Base-by-base conservation (phyloP, 75 land plant genomes). In the Azolla pinnata region DNA sequence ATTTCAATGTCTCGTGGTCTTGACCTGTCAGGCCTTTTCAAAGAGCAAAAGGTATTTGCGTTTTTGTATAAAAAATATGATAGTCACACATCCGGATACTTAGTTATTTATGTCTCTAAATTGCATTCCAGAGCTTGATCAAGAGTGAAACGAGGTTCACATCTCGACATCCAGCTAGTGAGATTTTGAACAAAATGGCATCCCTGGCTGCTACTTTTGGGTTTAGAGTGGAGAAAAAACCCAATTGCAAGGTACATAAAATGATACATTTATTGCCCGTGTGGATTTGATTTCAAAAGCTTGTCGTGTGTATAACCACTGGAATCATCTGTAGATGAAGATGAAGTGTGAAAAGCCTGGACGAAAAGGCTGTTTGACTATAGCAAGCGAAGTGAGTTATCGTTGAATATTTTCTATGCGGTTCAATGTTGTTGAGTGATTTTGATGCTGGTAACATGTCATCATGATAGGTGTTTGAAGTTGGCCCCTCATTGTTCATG, bases 101-200 rank as follows among this genome's bases (percentile, higher is more conserved):
- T n/a, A n/a, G n/a, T 19, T 18, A 24, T 19, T 5, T 29, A 23
- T 25, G 58, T 4, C 23, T 3, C 49, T 46, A 46, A 46, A 3
- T 18, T 46, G 10, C 17, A 46, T 23, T 14, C 2, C 49, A 46
- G 49, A 18, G 10, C 2, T 17, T 14, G 21, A 46, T 60, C 19
- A 60, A 87, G 54, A 66, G 83, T 48, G 84, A 81, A 56, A 73
- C 82, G 10, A 78, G 83, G 45, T 87, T 83, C 42, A 81, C 81
- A 30, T 80, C 84, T 17, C 77, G 63, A 65, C 67, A 72, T 70
- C 48, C 80, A 0, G 69, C 74, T 2, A 87, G 75, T 57, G 83
- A 81, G 12, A 65, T 87, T 61, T 40, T 83, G 29, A 66, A 68
- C 48, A 83, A 67, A 54, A 83, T 83, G 17, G 82, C 73, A 26